Percentiles rank a stretch among this genome's conserved stretches.
Evolutionary conservation across 495 filamentous ascomycete genomes (phyloP).

Genomic region (Staphylotrichum tortipilum): DNA sequence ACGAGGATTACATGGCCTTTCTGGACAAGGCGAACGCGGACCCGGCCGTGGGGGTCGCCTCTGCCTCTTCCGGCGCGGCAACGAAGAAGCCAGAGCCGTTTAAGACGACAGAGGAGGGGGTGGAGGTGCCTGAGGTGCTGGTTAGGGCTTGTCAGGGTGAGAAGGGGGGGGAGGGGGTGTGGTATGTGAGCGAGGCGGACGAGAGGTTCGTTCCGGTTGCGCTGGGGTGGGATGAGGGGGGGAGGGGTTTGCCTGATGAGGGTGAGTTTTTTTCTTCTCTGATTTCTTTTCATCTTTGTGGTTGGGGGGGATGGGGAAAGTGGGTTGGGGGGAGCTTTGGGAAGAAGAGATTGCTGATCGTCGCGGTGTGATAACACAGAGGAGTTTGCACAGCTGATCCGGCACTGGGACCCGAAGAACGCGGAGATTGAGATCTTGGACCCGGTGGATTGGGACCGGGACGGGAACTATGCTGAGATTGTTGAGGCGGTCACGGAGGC

Average conservation of each 20-base stretch:
- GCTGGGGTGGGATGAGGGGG: slow-evolving; percentile 50
- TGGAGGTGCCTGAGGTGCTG: slow-evolving; percentile 49
- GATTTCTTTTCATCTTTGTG: slow-evolving; percentile 1
- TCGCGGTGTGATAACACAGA: slow-evolving; percentile 28
- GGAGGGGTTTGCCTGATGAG: slow-evolving; percentile 51
- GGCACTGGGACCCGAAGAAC: slow-evolving; percentile 38
- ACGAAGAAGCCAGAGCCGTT: slow-evolving; percentile 16
- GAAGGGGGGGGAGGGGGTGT: slow-evolving; percentile 46
- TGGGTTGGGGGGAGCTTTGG: too few relatives aligned
- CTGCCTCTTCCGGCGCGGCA: not conserved
- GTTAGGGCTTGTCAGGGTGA: slow-evolving; percentile 41
- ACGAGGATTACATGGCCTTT: slow-evolving; percentile 73
- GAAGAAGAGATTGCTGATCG: too few relatives aligned
- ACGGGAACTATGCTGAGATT: slow-evolving; percentile 50
- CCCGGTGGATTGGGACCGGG: slow-evolving; percentile 52
- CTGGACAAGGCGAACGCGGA: slow-evolving; percentile 76
- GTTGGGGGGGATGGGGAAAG: not conserved
- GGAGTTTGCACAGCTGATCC: slow-evolving; percentile 49
- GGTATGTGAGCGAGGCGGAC: slow-evolving; percentile 73
- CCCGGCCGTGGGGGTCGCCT: slow-evolving; percentile 38
- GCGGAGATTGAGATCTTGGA: slow-evolving; percentile 46
- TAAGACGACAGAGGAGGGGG: slow-evolving; percentile 44
- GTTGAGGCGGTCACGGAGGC: slow-evolving; percentile 50
- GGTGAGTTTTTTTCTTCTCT: slow-evolving; percentile 36
- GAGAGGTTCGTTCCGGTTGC: slow-evolving; percentile 73